Conservation (phyloP, 2,329 filamentous ascomycete genomes). For the Xylogone sp. region DNA sequence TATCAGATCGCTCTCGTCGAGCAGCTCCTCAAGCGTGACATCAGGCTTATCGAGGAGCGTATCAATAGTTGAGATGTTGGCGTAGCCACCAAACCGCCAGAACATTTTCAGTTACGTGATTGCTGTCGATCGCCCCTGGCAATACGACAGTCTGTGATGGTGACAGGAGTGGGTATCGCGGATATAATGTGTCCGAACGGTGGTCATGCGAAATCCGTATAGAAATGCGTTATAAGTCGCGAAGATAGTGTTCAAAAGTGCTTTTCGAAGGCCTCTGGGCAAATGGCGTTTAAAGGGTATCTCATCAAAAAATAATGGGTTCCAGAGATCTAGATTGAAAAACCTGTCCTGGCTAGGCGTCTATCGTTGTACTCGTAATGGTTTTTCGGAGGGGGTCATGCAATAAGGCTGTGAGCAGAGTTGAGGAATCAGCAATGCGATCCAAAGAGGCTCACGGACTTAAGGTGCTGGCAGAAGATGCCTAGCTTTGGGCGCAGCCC, state of each 20-base stretch:
- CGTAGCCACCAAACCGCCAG: conserved; percentile 98
- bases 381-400: not conserved
- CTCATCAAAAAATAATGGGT: not conserved
- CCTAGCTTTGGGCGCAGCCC: conserved; percentile 14
- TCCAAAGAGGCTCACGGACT: not conserved
- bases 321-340: not conserved
- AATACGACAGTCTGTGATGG: conserved; percentile 16
- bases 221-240: conserved; percentile 15
- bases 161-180: conserved; percentile 16
- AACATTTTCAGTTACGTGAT: conserved; percentile 71
- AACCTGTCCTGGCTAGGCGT: not conserved
- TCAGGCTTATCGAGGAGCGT: conserved; percentile 93
- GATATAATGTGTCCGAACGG: conserved; percentile 14
- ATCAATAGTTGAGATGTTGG: conserved; percentile 95
- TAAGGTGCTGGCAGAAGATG: conserved; percentile 6
- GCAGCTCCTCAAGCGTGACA: conserved; percentile 90
- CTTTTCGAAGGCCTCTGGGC: not conserved
- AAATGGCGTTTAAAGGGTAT: not conserved
- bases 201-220: conserved; percentile 26
- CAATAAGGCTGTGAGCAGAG: not conserved
- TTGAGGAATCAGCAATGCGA: not conserved
- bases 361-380: not conserved
- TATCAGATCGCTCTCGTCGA: conserved; percentile 94
- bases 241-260: conserved; percentile 7
- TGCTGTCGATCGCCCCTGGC: conserved; percentile 24